Conservation (phyloP, 495 filamentous ascomycete species). For the Achaetomiella virescens region DNA sequence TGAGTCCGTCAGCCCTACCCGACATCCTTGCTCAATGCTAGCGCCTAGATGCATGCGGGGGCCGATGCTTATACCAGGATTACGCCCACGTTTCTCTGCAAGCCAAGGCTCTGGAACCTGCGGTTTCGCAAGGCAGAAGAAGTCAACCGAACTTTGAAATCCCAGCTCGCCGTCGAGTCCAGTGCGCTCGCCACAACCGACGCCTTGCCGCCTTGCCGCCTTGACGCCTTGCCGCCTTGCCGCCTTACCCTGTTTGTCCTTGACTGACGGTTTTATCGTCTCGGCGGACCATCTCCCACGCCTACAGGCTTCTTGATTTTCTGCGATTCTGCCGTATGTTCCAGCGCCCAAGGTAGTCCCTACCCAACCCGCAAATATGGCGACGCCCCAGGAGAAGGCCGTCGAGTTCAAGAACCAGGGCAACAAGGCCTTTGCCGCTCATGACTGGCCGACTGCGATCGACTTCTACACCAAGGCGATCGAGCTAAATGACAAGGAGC, state of each 20-base stretch:
- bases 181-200: neutral
- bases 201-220: neutral
- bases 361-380: conserved; percentile 18
- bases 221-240: too few relatives aligned
- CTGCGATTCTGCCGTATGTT: conserved; percentile 7
- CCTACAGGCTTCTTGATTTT: too few relatives aligned
- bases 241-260: too few relatives aligned
- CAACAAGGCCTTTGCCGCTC: conserved; percentile 82
- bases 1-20: too few relatives aligned
- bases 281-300: neutral
- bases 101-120: neutral
- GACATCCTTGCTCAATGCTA: neutral
- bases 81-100: neutral
- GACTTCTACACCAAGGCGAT: conserved; percentile 89
- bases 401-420: conserved; percentile 83
- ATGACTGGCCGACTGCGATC: conserved; percentile 81
- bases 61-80: conserved; percentile 8
- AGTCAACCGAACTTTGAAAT: neutral
- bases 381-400: conserved; percentile 51
- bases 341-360: conserved; percentile 13
- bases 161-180: neutral
- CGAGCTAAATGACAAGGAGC: conserved; percentile 72
- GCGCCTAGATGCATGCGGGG: conserved; percentile 14
- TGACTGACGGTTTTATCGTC: too few relatives aligned
- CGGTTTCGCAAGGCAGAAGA: conserved; percentile 11